Evolutionary conservation across 1,284 basidiomycete genomes (phyloP).

Genomic region (Cronartium quercuum): DNA sequence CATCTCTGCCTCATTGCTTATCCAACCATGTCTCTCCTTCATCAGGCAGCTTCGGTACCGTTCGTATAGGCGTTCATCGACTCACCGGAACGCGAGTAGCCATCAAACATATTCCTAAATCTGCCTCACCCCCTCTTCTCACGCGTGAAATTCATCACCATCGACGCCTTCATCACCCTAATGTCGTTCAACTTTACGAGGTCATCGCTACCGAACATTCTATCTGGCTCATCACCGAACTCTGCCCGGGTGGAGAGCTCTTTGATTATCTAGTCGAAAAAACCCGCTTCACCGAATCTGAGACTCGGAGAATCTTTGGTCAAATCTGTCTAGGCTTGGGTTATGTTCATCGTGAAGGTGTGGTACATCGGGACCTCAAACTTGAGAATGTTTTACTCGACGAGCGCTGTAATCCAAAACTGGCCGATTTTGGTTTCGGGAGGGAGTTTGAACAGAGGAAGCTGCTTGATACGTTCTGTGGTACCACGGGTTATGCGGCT

Average conservation of each 20-base stretch:
- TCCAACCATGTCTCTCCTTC: too few relatives aligned
- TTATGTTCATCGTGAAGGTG: constrained; percentile 51
- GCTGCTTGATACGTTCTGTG: constrained; percentile 90
- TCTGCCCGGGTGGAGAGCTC: constrained; percentile 76
- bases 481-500: constrained; percentile 88
- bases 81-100: constrained; percentile 63
- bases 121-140: constrained; percentile 65
- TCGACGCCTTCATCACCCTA: constrained; percentile 86
- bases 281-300: constrained; percentile 47
- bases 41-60: constrained; percentile 47
- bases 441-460: constrained; percentile 79
- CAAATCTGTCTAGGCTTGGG: constrained; percentile 51
- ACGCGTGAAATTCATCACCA: constrained; percentile 98
- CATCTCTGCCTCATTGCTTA: constrained; percentile 7
- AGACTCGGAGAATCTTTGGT: constrained; percentile 50
- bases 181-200: constrained; percentile 92
- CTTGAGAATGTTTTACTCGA: constrained; percentile 56
- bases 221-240: constrained; percentile 96
- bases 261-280: constrained; percentile 53
- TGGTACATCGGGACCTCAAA: constrained; percentile 53
- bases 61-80: constrained; percentile 45
- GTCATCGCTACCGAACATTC: constrained; percentile 90
- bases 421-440: constrained; percentile 95
- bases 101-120: constrained; percentile 96
- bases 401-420: constrained; percentile 51